These are phyloP conservation scores for Ottelia alismoides DNA, from an alignment of 106 monocot genomes.

Conservation along the genomic window DNA sequence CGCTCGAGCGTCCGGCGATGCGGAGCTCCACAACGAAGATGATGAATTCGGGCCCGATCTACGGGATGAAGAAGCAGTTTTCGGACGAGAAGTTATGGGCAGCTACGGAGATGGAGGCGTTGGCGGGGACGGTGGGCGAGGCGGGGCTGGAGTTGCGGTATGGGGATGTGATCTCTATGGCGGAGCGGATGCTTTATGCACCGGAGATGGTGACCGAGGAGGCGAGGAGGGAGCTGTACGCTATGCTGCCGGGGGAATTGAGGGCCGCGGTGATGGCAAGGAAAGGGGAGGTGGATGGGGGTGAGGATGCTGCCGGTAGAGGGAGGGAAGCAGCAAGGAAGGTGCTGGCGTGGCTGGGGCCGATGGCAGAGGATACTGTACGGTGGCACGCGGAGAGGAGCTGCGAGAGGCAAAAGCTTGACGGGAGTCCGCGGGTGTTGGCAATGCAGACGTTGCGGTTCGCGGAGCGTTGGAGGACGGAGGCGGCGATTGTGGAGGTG, in stretches of 20 bases:
- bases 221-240: constrained; percentile 43
- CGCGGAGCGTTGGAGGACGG: constrained; percentile 33
- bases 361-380: constrained; percentile 56
- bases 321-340: constrained; percentile 31
- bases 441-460: constrained; percentile 52
- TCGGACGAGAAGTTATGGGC: not conserved
- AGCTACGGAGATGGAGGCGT: not conserved
- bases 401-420: constrained; percentile 19
- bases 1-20: not conserved
- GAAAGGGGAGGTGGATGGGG: constrained; percentile 9
- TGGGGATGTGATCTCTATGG: constrained; percentile 42
- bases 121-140: constrained; percentile 24
- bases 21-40: not conserved
- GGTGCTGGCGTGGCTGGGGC: constrained; percentile 46
- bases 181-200: constrained; percentile 30
- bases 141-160: constrained; percentile 48
- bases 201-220: constrained; percentile 33
- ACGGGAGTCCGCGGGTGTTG: constrained; percentile 12
- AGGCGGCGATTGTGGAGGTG: not conserved
- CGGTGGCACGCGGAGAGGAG: constrained; percentile 55
- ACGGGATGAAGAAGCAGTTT: not conserved
- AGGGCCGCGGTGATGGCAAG: constrained; percentile 27
- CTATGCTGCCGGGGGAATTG: constrained; percentile 39
- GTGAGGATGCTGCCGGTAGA: constrained; percentile 27
- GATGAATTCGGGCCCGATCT: not conserved